Percentiles rank a stretch among this genome's conserved stretches.
Evolutionary conservation across 73 alveolate species (phyloP).

Genomic region (Symbiodinium pilosum): DNA sequence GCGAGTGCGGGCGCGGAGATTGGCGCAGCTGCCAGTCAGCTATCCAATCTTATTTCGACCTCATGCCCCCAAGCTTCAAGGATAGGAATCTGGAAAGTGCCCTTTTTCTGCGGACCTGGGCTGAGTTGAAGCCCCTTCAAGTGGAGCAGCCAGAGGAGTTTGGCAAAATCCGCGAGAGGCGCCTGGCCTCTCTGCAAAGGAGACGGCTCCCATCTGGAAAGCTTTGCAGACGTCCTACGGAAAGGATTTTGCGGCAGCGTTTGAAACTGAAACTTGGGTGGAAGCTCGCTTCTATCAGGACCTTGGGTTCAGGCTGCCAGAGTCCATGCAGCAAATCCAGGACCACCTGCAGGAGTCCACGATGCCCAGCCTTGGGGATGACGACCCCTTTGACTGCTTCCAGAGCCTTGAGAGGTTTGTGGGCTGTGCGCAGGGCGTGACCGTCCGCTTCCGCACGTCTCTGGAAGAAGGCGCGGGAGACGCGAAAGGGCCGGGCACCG

Average conservation of each 20-base stretch:
- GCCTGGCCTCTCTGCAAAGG: background rate
- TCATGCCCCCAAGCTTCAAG: background rate
- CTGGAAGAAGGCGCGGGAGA: conserved; percentile 16
- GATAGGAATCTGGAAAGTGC: conserved; percentile 34
- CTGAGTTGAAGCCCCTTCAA: conserved; percentile 20
- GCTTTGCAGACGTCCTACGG: background rate
- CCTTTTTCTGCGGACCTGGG: background rate
- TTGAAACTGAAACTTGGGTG: conserved; percentile 30
- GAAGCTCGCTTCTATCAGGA: conserved; percentile 31
- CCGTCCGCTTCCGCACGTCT: conserved; percentile 34
- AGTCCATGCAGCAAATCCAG: conserved; percentile 15
- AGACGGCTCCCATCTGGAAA: conserved; percentile 25
- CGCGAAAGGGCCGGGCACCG: background rate
- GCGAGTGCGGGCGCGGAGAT: conserved; percentile 43
- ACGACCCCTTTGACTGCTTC: conserved; percentile 8
- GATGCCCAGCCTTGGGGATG: conserved; percentile 5
- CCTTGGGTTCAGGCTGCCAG: conserved; percentile 18
- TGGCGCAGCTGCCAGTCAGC: conserved; percentile 8
- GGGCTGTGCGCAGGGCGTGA: conserved; percentile 19
- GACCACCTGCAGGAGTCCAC: background rate
- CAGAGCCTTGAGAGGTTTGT: conserved; percentile 16
- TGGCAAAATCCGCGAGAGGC: conserved; percentile 3
- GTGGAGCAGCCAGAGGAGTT: conserved; percentile 9
- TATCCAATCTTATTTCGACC: conserved; percentile 21
- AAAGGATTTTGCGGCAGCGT: conserved; percentile 24